Evolutionary conservation across 495 filamentous ascomycete species (phyloP), one percentile per base, ranked within the genome.

Genomic region (Chlorociboria aeruginascens): DNA sequence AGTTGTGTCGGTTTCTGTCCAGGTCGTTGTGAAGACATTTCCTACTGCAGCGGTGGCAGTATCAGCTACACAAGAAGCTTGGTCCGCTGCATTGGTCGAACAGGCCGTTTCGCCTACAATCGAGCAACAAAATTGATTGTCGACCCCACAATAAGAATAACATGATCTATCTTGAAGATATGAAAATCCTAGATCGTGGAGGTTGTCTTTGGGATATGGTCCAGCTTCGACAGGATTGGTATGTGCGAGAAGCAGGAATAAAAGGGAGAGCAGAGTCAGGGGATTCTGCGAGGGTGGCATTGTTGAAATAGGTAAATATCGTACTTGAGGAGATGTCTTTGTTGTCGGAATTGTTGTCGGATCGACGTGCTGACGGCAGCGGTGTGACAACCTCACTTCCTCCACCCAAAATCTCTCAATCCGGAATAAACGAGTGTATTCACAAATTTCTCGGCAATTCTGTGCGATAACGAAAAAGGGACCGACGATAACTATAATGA

Each of bases 1-100:
- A 32, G 70, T 58, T 3, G 75, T 69, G 51, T 82, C 77, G 32
- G 82, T 86, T 66, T 86, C 73, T 14, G 73, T 65, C 52, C 63
- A 87, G 10, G 83, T 89, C 9, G 79, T 85, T 40, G 84, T 89
- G 63, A 71, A 88, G 59, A 72, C 76, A 14, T 30, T 13, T 10
- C 9, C 39, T 7, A 32, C 12, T 14, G 40, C 44, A 17, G 38
- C 38, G 1, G 25, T 30, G 44, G 53, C 58, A 8, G 55, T 56
- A 31, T 49, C 63, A 6, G 50, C 57, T 16, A 52, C 41, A 52
- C 60, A 59, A 30, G 53, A 44, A 11, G 51, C 46, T n/a, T 52
- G 50, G 42, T 62, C 61, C 48, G 67, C 70, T 25, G 60, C 53
- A 60, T 83, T 76, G 33, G 82, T 87, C 56, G 63, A 70, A 71